A percentile compares a stretch with the other conserved stretches of the same genome.
These are phyloP conservation scores for Pseudomassariella vexata DNA, from an alignment of 2,329 filamentous ascomycete genomes.

Conservation along the genomic window DNA sequence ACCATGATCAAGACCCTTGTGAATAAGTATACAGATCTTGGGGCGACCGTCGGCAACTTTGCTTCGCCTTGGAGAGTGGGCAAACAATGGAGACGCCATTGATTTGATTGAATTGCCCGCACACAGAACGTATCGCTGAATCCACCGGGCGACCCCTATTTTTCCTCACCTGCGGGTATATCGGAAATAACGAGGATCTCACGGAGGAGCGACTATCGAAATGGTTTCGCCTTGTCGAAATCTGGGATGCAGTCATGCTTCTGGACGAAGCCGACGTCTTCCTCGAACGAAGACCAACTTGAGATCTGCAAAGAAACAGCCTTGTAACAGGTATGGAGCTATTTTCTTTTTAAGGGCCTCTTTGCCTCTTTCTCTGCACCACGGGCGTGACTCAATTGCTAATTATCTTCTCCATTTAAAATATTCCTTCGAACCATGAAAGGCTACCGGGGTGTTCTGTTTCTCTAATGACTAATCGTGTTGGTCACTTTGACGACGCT, in stretches of 20 bases:
- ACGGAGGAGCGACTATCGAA: constrained; percentile 3
- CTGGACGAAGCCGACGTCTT: constrained; percentile 6
- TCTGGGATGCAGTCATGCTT: constrained; percentile 9
- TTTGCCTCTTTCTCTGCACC: background rate
- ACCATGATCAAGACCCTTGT: constrained; percentile 11
- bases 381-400: background rate
- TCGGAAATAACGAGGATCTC: constrained; percentile 8
- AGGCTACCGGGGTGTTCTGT: constrained; percentile 20
- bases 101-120: background rate
- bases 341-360: background rate
- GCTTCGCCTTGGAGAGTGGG: too few relatives aligned
- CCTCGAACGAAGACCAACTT: constrained; percentile 5
- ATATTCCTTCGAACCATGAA: constrained; percentile 18
- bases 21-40: constrained; percentile 1
- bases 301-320: constrained; percentile 8
- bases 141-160: constrained; percentile 15
- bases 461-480: constrained; percentile 22
- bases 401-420: too few relatives aligned
- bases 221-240: constrained; percentile 10
- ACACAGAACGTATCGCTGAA: constrained; percentile 17
- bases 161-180: constrained; percentile 14
- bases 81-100: too few relatives aligned
- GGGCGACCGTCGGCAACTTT: too few relatives aligned
- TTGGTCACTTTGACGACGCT: constrained; percentile 31
- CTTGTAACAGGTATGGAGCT: constrained; percentile 6